Conservation (phyloP, 495 filamentous ascomycete species). For the Friedmanniomyces endolithicus region DNA sequence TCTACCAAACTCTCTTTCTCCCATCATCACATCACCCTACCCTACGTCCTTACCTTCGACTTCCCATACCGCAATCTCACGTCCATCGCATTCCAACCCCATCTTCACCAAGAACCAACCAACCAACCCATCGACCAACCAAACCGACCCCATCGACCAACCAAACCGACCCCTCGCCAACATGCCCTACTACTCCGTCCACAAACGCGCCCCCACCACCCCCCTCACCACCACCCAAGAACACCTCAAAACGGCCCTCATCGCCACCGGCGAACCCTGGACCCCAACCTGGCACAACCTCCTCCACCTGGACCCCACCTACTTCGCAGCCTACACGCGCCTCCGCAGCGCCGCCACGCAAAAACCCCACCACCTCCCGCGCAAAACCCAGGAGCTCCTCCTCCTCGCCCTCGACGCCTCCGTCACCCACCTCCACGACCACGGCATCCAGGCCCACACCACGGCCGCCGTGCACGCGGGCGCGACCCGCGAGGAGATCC, state of each 20-base stretch:
- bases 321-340: slow-evolving; percentile 28
- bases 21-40: too few species aligned
- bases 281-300: slow-evolving; percentile 14
- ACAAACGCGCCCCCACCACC: neutral
- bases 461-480: slow-evolving; percentile 25
- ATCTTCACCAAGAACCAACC: too few species aligned
- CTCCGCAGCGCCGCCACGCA: slow-evolving; percentile 23
- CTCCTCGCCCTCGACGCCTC: slow-evolving; percentile 31
- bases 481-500: slow-evolving; percentile 29
- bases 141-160: neutral
- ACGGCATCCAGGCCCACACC: slow-evolving; percentile 29
- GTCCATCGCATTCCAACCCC: too few species aligned
- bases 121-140: too few species aligned
- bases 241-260: slow-evolving; percentile 6
- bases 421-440: slow-evolving; percentile 31
- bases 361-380: slow-evolving; percentile 26
- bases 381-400: slow-evolving; percentile 33
- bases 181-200: slow-evolving; percentile 4
- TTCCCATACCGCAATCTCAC: too few species aligned
- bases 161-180: neutral
- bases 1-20: too few species aligned
- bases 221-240: neutral
- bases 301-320: slow-evolving; percentile 23
- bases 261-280: neutral
- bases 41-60: too few species aligned